A percentile compares a stretch with the other conserved stretches of the same genome.
phyloP scores from a whole-genome alignment of 1,139 yeast genomes.

The Blastobotrys elegans region DNA sequence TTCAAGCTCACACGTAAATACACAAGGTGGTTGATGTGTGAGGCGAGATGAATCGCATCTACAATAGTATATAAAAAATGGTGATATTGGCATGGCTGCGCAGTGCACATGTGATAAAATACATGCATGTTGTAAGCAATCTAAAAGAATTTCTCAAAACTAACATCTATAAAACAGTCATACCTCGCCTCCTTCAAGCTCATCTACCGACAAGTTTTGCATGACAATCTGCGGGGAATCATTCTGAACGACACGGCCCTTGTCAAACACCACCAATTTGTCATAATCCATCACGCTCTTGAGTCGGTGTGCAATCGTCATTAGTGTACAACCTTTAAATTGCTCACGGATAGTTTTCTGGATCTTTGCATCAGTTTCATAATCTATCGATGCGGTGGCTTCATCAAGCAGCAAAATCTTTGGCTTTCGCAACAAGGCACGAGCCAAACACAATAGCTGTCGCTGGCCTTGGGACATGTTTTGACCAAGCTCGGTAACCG shows the following conservation, averaged over 20 bases:
- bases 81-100: too few species aligned
- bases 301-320: constrained; percentile 77
- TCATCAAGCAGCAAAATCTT: too few species aligned
- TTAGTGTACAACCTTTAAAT: constrained; percentile 60
- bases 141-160: too few species aligned
- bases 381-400: too few species aligned
- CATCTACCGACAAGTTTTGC: not conserved
- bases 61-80: too few species aligned
- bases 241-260: constrained; percentile 63
- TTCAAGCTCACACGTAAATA: too few species aligned
- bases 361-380: too few species aligned
- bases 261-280: constrained; percentile 54
- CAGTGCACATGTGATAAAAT: too few species aligned
- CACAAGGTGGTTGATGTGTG: too few species aligned
- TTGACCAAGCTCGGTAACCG: constrained; percentile 55
- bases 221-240: constrained; percentile 46
- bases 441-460: constrained; percentile 66
- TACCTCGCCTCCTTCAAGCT: not conserved
- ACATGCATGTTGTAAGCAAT: too few species aligned
- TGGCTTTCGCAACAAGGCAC: constrained; percentile 62
- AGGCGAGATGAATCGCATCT: too few species aligned
- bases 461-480: constrained; percentile 73
- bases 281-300: constrained; percentile 65
- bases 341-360: constrained; percentile 66
- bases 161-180: too few species aligned